A percentile compares a stretch with the other conserved stretches of the same genome.
Conservation (phyloP, 345 rosid genomes). For the Pistacia integerrima region DNA sequence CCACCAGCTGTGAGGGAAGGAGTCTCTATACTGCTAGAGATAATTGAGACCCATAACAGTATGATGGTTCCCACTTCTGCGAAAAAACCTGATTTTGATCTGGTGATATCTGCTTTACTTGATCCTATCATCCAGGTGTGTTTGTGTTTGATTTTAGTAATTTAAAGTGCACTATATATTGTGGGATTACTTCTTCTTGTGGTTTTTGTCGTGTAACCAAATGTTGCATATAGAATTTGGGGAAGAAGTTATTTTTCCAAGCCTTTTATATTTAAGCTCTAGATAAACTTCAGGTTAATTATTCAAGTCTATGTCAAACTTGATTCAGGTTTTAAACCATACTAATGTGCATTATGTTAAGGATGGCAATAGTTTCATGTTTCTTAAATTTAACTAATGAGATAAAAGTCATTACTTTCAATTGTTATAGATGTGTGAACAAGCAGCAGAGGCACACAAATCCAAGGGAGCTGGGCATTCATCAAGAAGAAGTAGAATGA, state of each 20-base stretch:
- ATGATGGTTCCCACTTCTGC: slow-evolving; percentile 81
- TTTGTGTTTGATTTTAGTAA: slow-evolving; percentile 6
- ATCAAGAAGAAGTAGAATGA: slow-evolving; percentile 70
- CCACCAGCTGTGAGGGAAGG: slow-evolving; percentile 96
- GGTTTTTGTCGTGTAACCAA: neutral
- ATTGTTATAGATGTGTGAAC: slow-evolving; percentile 85
- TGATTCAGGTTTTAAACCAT: neutral
- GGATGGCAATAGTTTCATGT: neutral
- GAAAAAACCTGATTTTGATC: slow-evolving; percentile 68
- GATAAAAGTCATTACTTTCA: slow-evolving; percentile 16
- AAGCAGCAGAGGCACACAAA: slow-evolving; percentile 95
- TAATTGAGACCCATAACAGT: slow-evolving; percentile 78
- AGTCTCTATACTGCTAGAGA: slow-evolving; percentile 85
- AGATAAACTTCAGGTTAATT: neutral
- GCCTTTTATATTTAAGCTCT: neutral
- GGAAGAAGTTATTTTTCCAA: slow-evolving; percentile 1
- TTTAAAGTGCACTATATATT: neutral
- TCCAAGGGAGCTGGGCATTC: slow-evolving; percentile 61
- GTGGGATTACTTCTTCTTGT: neutral
- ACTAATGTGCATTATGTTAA: slow-evolving; percentile 2
- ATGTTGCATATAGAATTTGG: neutral
- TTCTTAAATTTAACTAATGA: neutral
- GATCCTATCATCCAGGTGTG: slow-evolving; percentile 93
- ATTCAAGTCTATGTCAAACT: neutral
- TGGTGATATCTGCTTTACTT: slow-evolving; percentile 80